Base-by-base conservation (phyloP, 768 basidiomycete species). In the Trametes cingulata region DNA sequence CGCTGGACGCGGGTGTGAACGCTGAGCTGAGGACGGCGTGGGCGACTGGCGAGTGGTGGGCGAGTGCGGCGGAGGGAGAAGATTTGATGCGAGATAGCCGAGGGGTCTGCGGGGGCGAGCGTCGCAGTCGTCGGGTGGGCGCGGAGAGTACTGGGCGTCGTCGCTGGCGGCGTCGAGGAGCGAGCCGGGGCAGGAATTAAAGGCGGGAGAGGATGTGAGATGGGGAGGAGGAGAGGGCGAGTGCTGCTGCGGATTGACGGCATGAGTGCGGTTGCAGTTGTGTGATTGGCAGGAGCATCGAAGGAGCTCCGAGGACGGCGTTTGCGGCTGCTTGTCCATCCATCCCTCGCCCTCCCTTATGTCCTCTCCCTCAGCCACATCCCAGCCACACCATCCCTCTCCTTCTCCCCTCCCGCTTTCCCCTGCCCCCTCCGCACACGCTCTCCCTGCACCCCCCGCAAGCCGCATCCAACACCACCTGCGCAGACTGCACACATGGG, bases 401-500 rank as follows among this genome's bases (percentile, higher is more conserved):
- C 20, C 52, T 35, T 36, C 60, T 52, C 58, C 61, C n/a, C 53
- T 41, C 55, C 40, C 52, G 37, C 49, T 39, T 36, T 45, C n/a
- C 45, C 55, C 55, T 6, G 40, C 56, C 55, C 59, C 46, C 6
- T 33, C 36, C 48, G 57, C 54, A 46, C 63, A 24, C 60, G 14
- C 57, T 15, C 57, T 5, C 20, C 40, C 57, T 36, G 20, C 52
- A 52, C 41, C 19, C n/a, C 52, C 42, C 9, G 45, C 8, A 52
- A 27, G 56, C 25, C 58, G 10, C 45, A 9, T 40, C n/a, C 4
- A 40, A 22, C 55, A 14, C 58, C 15, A n/a, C 45, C 14, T 20
- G 45, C 12, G 27, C 63, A 54, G 24, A 1, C 50, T 13, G 25
- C 63, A 54, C 29, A 1, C 60, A 88, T 88, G 88, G 88, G 88